Percentiles rank a stretch among this genome's conserved stretches.
Evolutionary conservation across 345 rosid species (phyloP).

Genomic region (Brassica carinata): DNA sequence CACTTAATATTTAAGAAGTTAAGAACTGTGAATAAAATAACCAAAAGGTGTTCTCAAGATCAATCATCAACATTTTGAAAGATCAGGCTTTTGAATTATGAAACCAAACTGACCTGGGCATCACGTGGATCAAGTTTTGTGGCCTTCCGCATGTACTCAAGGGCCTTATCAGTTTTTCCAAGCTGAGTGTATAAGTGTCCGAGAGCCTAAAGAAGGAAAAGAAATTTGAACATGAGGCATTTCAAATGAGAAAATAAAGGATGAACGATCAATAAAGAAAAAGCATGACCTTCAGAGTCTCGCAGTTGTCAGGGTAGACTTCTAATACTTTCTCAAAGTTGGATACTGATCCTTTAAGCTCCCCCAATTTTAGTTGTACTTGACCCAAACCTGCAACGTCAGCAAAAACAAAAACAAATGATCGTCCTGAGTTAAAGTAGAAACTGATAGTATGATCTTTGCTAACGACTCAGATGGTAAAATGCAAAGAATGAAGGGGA

Average conservation of each 20-base stretch:
- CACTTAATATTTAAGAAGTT: neutral
- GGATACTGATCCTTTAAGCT: conserved; percentile 70
- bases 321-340: conserved; percentile 98
- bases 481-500: neutral
- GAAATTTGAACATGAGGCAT: conserved; percentile 17
- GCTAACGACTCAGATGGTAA: neutral
- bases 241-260: conserved; percentile 14
- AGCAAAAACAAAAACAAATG: conserved; percentile 19
- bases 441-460: conserved; percentile 14
- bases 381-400: conserved; percentile 81
- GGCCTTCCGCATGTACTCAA: conserved; percentile 83
- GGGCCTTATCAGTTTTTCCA: conserved; percentile 88
- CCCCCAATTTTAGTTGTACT: conserved; percentile 88
- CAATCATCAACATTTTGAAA: conserved; percentile 10
- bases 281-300: conserved; percentile 72
- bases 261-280: conserved; percentile 17
- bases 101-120: conserved; percentile 64
- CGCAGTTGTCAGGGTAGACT: conserved; percentile 91
- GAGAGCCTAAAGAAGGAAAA: conserved; percentile 57
- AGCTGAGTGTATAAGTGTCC: conserved; percentile 87
- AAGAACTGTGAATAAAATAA: conserved; percentile 7
- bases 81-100: conserved; percentile 21
- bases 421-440: conserved; percentile 6
- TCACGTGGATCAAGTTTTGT: conserved; percentile 95
- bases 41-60: neutral